Percentiles rank a stretch among this genome's conserved stretches.
Evolutionary conservation across 768 basidiomycete genomes (phyloP).

Genomic region (Termitomyces sp.): DNA sequence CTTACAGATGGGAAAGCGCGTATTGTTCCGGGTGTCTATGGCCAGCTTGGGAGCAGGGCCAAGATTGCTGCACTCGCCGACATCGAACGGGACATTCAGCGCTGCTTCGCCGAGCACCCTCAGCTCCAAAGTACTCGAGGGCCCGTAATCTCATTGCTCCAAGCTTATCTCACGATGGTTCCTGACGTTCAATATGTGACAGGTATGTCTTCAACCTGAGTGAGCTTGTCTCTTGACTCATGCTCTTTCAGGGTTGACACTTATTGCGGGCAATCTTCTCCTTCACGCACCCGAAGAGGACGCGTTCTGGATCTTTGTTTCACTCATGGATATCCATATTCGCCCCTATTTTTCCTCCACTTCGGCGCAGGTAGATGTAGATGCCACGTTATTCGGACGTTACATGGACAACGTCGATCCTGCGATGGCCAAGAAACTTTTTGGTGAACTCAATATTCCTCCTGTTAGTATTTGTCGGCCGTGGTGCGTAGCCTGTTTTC

Average conservation of each 20-base stretch:
- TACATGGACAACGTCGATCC: constrained; percentile 65
- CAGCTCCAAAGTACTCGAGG: constrained; percentile 56
- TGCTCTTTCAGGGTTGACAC: constrained; percentile 49
- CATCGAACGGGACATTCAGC: constrained; percentile 57
- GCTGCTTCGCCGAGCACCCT: constrained; percentile 53
- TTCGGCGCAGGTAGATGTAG: constrained; percentile 68
- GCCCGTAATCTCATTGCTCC: constrained; percentile 53
- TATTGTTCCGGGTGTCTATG: constrained; percentile 65
- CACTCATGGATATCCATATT: constrained; percentile 82
- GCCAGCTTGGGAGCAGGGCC: constrained; percentile 54
- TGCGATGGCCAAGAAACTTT: constrained; percentile 58
- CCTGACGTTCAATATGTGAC: constrained; percentile 70
- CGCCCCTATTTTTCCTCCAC: constrained; percentile 69
- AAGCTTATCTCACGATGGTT: constrained; percentile 83
- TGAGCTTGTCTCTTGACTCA: background rate
- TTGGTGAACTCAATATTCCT: constrained; percentile 57
- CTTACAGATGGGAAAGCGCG: constrained; percentile 74
- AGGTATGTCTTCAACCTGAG: constrained; percentile 36
- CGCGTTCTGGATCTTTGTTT: constrained; percentile 88
- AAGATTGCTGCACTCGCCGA: constrained; percentile 43
- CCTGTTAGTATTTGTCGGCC: constrained; percentile 56
- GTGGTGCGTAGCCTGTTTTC: constrained; percentile 44
- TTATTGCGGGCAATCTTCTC: constrained; percentile 69
- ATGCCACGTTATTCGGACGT: constrained; percentile 64
- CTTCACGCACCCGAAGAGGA: constrained; percentile 82